Evolutionary conservation across 345 rosid species (phyloP).

Genomic region (Trapa incisa): DNA sequence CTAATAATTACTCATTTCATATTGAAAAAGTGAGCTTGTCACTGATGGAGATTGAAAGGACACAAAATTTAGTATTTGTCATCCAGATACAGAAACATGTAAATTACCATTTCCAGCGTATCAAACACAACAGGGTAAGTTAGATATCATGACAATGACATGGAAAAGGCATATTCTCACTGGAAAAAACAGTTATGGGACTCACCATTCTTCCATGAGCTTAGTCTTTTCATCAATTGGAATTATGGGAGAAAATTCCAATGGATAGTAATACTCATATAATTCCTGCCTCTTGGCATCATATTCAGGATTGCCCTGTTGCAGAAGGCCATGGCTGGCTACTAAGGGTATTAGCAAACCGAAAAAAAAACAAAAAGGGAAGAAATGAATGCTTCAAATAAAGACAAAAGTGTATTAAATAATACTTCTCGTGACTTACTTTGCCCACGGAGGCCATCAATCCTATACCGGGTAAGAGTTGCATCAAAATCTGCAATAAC

Average conservation of each 20-base stretch:
- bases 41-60: not conserved
- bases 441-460: constrained; percentile 55
- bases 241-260: constrained; percentile 58
- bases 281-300: constrained; percentile 66
- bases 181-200: not conserved
- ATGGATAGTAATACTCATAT: constrained; percentile 59
- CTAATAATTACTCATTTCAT: not conserved
- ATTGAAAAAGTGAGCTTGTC: not conserved
- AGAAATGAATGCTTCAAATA: not conserved
- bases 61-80: not conserved
- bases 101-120: not conserved
- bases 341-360: constrained; percentile 10
- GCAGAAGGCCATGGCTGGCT: constrained; percentile 81
- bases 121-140: not conserved
- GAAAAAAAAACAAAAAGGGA: not conserved
- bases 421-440: constrained; percentile 27
- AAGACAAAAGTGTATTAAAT: not conserved
- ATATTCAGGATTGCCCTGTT: constrained; percentile 57
- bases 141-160: not conserved
- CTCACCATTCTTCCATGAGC: constrained; percentile 93
- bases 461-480: constrained; percentile 51
- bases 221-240: constrained; percentile 68
- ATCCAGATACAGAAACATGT: not conserved
- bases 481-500: constrained; percentile 83
- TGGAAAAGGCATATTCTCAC: not conserved